These are phyloP conservation scores for Lactarius vividus DNA, from an alignment of 768 basidiomycete genomes.

Conservation along the genomic window DNA sequence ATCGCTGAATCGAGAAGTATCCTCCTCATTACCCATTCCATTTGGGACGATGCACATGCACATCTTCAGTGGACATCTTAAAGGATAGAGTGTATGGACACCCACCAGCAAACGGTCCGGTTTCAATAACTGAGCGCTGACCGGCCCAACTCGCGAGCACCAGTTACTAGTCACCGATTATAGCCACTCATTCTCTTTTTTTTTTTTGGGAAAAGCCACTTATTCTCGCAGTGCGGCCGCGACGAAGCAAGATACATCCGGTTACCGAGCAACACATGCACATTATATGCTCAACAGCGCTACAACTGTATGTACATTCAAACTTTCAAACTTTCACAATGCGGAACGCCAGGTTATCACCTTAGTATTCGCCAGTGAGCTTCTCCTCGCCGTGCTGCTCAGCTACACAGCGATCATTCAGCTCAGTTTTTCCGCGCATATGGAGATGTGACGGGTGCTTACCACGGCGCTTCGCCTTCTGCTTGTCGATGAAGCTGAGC, in stretches of 20 bases:
- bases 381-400: background rate
- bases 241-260: background rate
- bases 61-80: background rate
- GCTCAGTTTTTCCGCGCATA: background rate
- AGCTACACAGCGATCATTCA: slow-evolving; percentile 5
- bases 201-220: too few relatives aligned
- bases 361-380: background rate
- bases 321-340: background rate
- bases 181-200: background rate
- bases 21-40: background rate
- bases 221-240: background rate
- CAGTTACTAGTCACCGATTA: too few relatives aligned
- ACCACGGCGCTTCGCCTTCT: slow-evolving; percentile 44
- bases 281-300: background rate
- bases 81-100: too few relatives aligned
- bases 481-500: slow-evolving; percentile 46
- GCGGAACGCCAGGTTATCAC: background rate
- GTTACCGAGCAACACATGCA: background rate
- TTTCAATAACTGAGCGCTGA: too few relatives aligned
- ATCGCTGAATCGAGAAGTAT: background rate
- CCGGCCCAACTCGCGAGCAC: too few relatives aligned
- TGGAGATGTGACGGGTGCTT: background rate
- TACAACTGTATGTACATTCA: slow-evolving; percentile 3
- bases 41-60: background rate
- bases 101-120: too few relatives aligned